Percentiles rank a stretch among this genome's conserved stretches.
Conservation (phyloP, 2,329 filamentous ascomycete species). For the Colletotrichum gigasporum region DNA sequence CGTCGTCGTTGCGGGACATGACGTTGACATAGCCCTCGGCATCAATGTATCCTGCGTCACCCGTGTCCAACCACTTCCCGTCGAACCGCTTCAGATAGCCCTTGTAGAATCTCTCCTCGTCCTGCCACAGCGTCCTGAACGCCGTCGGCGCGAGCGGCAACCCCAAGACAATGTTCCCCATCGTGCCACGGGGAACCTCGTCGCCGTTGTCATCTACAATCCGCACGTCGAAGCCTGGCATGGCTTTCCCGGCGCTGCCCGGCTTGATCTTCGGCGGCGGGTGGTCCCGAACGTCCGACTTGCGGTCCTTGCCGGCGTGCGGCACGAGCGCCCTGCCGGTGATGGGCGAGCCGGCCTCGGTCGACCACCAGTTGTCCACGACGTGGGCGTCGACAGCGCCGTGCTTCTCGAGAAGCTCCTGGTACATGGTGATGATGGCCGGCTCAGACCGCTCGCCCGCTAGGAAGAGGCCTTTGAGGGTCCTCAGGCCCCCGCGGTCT, state of each 20-base stretch:
- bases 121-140: conserved; percentile 86
- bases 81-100: conserved; percentile 85
- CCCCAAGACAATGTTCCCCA: conserved; percentile 92
- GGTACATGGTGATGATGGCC: conserved; percentile 83
- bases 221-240: conserved; percentile 90
- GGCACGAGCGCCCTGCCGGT: conserved; percentile 66
- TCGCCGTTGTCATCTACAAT: conserved; percentile 83
- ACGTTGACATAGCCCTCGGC: conserved; percentile 73
- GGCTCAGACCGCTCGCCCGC: conserved; percentile 92
- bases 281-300: conserved; percentile 48
- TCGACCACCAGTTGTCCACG: conserved; percentile 71
- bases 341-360: conserved; percentile 67
- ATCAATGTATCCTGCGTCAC: conserved; percentile 89
- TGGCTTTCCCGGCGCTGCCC: conserved; percentile 88
- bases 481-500: conserved; percentile 73
- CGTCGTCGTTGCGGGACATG: conserved; percentile 78
- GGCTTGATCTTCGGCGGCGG: conserved; percentile 72
- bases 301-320: conserved; percentile 64
- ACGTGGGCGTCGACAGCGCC: conserved; percentile 70
- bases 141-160: conserved; percentile 86
- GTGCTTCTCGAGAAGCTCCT: conserved; percentile 74
- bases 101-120: conserved; percentile 85
- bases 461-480: conserved; percentile 80
- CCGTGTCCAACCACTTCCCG: conserved; percentile 89
- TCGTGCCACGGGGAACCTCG: conserved; percentile 75